phyloP scores from a whole-genome alignment of 106 monocot species.

The Allium cepa region DNA sequence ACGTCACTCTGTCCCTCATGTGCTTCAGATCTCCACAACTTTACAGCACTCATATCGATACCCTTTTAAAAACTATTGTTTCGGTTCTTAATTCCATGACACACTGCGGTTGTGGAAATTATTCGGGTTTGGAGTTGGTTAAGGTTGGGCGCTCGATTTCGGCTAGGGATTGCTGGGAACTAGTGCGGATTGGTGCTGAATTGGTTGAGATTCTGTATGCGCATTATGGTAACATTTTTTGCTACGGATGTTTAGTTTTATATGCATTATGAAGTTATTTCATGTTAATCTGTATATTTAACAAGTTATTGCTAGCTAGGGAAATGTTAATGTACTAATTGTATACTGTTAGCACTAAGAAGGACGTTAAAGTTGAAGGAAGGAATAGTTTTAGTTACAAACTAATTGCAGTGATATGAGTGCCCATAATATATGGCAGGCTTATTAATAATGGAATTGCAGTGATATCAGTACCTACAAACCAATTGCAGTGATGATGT shows the following conservation, averaged over 20 bases:
- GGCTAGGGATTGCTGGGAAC: slow-evolving; percentile 20
- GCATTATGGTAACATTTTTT: slow-evolving; percentile 15
- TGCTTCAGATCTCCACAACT: slow-evolving; percentile 62
- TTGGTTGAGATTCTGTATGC: slow-evolving; percentile 38
- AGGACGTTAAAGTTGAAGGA: too few relatives aligned
- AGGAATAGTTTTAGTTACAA: too few relatives aligned
- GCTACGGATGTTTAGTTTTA: not conserved
- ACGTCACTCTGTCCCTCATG: slow-evolving; percentile 74
- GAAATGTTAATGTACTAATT: too few relatives aligned
- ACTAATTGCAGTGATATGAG: too few relatives aligned
- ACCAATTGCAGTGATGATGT: too few relatives aligned
- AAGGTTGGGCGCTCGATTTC: slow-evolving; percentile 55
- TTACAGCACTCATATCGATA: slow-evolving; percentile 30
- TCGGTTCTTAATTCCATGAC: slow-evolving; percentile 42
- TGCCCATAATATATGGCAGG: too few relatives aligned
- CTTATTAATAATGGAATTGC: too few relatives aligned
- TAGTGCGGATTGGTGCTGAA: slow-evolving; percentile 38
- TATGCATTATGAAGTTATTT: too few relatives aligned
- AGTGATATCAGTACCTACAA: too few relatives aligned
- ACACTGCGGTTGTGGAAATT: slow-evolving; percentile 28
- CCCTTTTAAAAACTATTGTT: slow-evolving; percentile 32
- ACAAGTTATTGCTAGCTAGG: too few relatives aligned
- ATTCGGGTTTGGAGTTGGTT: slow-evolving; percentile 19
- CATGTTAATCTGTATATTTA: too few relatives aligned
- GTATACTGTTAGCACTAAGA: too few relatives aligned